Conservation (phyloP, 73 alveolate species). For the Stentor roeselii region DNA sequence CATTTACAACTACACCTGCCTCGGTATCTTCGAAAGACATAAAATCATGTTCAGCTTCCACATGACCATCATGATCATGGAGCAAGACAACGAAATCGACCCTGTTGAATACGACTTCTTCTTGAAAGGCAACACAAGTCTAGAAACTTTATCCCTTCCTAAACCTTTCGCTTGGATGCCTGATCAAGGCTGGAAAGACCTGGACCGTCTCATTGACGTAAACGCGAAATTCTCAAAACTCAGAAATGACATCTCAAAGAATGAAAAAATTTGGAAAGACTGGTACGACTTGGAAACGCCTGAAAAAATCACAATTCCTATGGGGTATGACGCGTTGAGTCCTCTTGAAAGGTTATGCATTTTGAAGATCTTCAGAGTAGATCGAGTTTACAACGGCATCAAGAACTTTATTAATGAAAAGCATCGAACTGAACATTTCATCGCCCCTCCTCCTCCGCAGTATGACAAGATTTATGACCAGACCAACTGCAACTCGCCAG, state of each 20-base stretch:
- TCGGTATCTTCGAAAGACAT: conserved; percentile 99
- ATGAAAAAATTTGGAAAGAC: conserved; percentile 90
- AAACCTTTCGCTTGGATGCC: conserved; percentile 82
- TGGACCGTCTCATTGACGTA: conserved; percentile 76
- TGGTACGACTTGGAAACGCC: conserved; percentile 99
- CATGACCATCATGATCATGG: conserved; percentile 99
- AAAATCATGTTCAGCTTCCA: conserved; percentile 99
- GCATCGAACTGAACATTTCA: conserved; percentile 67
- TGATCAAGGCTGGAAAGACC: conserved; percentile 97
- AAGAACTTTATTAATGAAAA: conserved; percentile 83
- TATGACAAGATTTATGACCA: conserved; percentile 95
- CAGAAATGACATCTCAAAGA: conserved; percentile 70
- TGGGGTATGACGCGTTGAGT: conserved; percentile 79
- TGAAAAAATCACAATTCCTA: conserved; percentile 92
- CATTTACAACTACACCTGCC: conserved; percentile 96
- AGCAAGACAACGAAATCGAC: conserved; percentile 94
- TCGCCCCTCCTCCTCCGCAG: conserved; percentile 82
- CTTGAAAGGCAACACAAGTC: conserved; percentile 97
- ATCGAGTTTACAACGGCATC: conserved; percentile 87
- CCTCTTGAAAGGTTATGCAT: conserved; percentile 73
- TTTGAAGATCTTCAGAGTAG: conserved; percentile 93
- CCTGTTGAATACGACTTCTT: conserved; percentile 97
- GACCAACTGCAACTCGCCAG: conserved; percentile 93
- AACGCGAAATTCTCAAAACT: conserved; percentile 78
- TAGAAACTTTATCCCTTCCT: conserved; percentile 80